Conservation (phyloP, 176 grass and related monocot genomes). For the Eleusine coracana region DNA sequence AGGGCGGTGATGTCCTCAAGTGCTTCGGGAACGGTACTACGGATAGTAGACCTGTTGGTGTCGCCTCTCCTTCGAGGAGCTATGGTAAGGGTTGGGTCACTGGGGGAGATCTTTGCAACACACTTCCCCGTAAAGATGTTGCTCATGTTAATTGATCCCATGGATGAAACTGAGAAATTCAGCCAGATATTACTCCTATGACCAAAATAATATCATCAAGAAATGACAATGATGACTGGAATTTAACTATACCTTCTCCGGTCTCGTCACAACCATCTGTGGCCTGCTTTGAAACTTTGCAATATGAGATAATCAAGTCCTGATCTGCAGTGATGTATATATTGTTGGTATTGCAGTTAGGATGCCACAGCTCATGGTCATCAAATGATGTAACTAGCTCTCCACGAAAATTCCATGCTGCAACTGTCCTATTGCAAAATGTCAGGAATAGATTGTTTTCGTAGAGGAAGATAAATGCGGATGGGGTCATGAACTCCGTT, state of each 20-base stretch:
- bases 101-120: conserved; percentile 63
- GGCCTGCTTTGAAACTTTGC: conserved; percentile 44
- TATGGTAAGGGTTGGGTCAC: conserved; percentile 51
- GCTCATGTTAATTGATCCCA: conserved; percentile 80
- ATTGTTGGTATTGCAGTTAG: conserved; percentile 75
- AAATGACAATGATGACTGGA: neutral
- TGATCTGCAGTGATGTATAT: conserved; percentile 75
- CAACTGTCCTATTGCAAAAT: conserved; percentile 66
- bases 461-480: conserved; percentile 77
- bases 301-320: conserved; percentile 75
- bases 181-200: neutral
- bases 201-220: neutral
- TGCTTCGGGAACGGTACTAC: conserved; percentile 59
- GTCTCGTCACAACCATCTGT: neutral
- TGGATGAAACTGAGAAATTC: conserved; percentile 31
- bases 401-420: conserved; percentile 73
- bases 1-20: conserved; percentile 70
- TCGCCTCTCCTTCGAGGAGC: conserved; percentile 53
- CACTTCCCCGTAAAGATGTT: conserved; percentile 81
- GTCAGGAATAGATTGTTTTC: conserved; percentile 79
- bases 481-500: conserved; percentile 78
- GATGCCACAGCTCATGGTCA: conserved; percentile 70
- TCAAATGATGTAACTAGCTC: conserved; percentile 75
- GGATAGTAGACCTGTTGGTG: conserved; percentile 47
- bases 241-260: conserved; percentile 50